Evolutionary conservation across 2,329 filamentous ascomycete genomes (phyloP).

Genomic region (Neopestalotiopsis clavispora): DNA sequence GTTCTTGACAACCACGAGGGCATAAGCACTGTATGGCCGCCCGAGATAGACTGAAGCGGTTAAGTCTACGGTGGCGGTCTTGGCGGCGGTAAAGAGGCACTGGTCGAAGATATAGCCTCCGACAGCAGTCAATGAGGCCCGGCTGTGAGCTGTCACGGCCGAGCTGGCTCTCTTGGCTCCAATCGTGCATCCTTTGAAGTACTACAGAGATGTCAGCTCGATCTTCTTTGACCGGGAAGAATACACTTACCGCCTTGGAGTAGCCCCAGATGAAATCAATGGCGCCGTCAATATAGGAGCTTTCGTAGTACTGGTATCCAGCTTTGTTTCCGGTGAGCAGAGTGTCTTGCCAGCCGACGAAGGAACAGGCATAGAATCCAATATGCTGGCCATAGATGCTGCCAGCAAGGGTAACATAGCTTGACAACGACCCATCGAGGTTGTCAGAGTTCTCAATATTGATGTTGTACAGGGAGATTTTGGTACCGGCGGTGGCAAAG

Average conservation of each 20-base stretch:
- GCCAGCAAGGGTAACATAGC: conserved; percentile 46
- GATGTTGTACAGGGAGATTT: conserved; percentile 67
- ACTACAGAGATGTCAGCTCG: conserved; percentile 25
- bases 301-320: conserved; percentile 53
- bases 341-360: conserved; percentile 56
- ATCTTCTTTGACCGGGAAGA: neutral
- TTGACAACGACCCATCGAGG: conserved; percentile 41
- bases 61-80: conserved; percentile 12
- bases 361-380: conserved; percentile 51
- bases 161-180: conserved; percentile 36
- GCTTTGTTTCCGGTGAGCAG: conserved; percentile 44
- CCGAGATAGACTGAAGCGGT: conserved; percentile 13
- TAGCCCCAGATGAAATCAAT: conserved; percentile 55
- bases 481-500: conserved; percentile 47
- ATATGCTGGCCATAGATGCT: conserved; percentile 46
- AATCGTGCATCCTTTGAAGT: conserved; percentile 50
- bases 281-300: conserved; percentile 49
- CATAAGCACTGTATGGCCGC: conserved; percentile 56
- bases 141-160: conserved; percentile 39
- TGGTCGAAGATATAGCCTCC: conserved; percentile 17
- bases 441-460: conserved; percentile 53
- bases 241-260: conserved; percentile 9
- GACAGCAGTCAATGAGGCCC: conserved; percentile 4
- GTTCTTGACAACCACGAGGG: conserved; percentile 56
- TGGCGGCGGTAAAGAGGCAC: conserved; percentile 13